Evolutionary conservation across 495 filamentous ascomycete genomes (phyloP).

Genomic region (Talaromyces trachyspermus): DNA sequence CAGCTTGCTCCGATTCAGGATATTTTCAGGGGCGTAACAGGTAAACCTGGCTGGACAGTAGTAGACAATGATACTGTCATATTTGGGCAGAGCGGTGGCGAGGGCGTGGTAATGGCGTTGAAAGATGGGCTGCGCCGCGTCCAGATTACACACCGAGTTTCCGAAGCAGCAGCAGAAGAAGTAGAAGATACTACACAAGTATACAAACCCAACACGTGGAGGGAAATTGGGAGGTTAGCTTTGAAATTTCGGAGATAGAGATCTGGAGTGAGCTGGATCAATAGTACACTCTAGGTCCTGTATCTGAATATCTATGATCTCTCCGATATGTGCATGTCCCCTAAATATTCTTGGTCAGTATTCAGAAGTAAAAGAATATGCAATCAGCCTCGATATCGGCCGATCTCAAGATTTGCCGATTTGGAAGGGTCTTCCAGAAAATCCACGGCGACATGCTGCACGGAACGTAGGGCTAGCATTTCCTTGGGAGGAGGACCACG

Average conservation of each 20-base stretch:
- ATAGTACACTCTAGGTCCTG: too few species aligned
- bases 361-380: not conserved
- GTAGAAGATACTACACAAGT: conserved; percentile 13
- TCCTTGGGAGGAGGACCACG: conserved; percentile 29
- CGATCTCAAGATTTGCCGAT: conserved; percentile 23
- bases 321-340: too few species aligned
- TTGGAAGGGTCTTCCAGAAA: conserved; percentile 30
- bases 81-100: conserved; percentile 6
- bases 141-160: not conserved
- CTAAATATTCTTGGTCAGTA: too few species aligned
- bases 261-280: conserved; percentile 19
- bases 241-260: conserved; percentile 15
- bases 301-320: too few species aligned
- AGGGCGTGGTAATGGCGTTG: conserved; percentile 3
- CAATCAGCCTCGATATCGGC: conserved; percentile 17
- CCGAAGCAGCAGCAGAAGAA: conserved; percentile 4
- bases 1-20: conserved; percentile 20
- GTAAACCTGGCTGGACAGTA: conserved; percentile 16
- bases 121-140: not conserved
- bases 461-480: conserved; percentile 9
- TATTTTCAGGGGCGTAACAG: conserved; percentile 15
- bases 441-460: conserved; percentile 38
- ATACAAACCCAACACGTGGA: too few species aligned
- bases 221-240: conserved; percentile 12
- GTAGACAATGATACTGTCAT: conserved; percentile 7